A percentile compares a stretch with the other conserved stretches of the same genome.
Conservation (phyloP, 345 rosid genomes). For the Microthlaspi erraticum region DNA sequence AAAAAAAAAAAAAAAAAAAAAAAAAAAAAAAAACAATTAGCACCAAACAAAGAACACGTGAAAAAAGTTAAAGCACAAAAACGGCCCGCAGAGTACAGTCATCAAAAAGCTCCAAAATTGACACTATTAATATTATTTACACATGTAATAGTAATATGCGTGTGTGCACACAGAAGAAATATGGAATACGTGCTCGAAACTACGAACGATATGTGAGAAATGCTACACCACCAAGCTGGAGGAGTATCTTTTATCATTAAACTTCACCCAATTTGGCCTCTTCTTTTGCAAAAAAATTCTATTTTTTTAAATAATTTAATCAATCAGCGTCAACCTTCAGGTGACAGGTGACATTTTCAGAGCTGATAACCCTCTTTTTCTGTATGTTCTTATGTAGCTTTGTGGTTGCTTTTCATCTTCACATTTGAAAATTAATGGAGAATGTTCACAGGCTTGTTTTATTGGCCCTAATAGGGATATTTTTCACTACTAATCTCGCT, state of each 20-base stretch:
- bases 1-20: too few relatives aligned
- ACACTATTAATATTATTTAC: too few relatives aligned
- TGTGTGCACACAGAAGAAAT: too few relatives aligned
- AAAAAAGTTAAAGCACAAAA: too few relatives aligned
- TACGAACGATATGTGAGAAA: slow-evolving; percentile 7
- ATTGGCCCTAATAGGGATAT: not conserved
- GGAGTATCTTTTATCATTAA: not conserved
- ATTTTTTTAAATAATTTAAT: not conserved
- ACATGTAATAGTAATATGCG: too few relatives aligned
- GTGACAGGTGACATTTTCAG: not conserved
- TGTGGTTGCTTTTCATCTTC: not conserved
- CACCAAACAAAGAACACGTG: too few relatives aligned
- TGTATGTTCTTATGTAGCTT: not conserved
- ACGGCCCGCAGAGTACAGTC: too few relatives aligned
- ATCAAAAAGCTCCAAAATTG: not conserved
- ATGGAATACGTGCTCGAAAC: slow-evolving; percentile 22
- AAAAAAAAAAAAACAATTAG: too few relatives aligned
- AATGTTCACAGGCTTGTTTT: not conserved
- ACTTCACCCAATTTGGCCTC: slow-evolving; percentile 16
- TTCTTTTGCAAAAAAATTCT: slow-evolving; percentile 9
- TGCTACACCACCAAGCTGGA: slow-evolving; percentile 3
- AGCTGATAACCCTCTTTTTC: not conserved
- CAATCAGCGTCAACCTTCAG: slow-evolving; percentile 1
- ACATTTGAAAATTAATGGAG: not conserved
- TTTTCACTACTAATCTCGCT: not conserved